Percentiles rank a stretch among this genome's conserved stretches.
phyloP scores from a whole-genome alignment of 352 stramenopile species.

The Globisporangium emineosum region DNA sequence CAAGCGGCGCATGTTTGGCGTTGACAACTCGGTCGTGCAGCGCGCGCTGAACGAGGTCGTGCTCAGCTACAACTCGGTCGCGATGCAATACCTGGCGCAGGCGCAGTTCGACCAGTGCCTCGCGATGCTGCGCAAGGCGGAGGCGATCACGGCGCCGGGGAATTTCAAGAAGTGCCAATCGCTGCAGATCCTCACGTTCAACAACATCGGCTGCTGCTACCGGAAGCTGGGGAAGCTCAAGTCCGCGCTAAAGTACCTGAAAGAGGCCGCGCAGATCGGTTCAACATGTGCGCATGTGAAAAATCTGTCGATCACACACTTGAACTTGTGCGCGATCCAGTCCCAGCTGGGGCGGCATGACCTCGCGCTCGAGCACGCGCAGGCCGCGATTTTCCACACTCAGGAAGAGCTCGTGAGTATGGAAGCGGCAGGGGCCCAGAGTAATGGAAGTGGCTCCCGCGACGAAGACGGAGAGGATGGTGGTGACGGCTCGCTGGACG shows the following conservation, averaged over 20 bases:
- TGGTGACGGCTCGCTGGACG: conserved; percentile 14
- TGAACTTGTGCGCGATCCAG: conserved; percentile 81
- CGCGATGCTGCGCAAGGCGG: conserved; percentile 66
- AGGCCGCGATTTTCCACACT: conserved; percentile 78
- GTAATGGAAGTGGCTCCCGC: conserved; percentile 10
- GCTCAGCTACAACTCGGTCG: conserved; percentile 69
- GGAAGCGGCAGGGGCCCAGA: conserved; percentile 16
- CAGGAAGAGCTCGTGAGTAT: conserved; percentile 75
- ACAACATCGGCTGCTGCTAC: conserved; percentile 82
- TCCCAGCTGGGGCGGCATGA: conserved; percentile 73
- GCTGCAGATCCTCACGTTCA: conserved; percentile 80
- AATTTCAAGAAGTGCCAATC: conserved; percentile 67
- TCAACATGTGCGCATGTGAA: conserved; percentile 48
- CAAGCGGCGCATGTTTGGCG: conserved; percentile 72
- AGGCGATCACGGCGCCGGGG: conserved; percentile 57
- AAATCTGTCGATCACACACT: conserved; percentile 77
- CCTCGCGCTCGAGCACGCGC: conserved; percentile 64
- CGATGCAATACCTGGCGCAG: conserved; percentile 63
- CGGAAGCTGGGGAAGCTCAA: conserved; percentile 73
- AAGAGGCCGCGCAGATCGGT: conserved; percentile 66
- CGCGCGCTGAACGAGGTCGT: conserved; percentile 61
- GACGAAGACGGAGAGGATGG: conserved; percentile 6
- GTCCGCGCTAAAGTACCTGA: conserved; percentile 70
- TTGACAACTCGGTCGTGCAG: conserved; percentile 52
- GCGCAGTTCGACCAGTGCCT: conserved; percentile 66